Percentiles rank a stretch among this genome's conserved stretches.
phyloP scores from a whole-genome alignment of 768 basidiomycete genomes.

The Rubroboletus satanas region DNA sequence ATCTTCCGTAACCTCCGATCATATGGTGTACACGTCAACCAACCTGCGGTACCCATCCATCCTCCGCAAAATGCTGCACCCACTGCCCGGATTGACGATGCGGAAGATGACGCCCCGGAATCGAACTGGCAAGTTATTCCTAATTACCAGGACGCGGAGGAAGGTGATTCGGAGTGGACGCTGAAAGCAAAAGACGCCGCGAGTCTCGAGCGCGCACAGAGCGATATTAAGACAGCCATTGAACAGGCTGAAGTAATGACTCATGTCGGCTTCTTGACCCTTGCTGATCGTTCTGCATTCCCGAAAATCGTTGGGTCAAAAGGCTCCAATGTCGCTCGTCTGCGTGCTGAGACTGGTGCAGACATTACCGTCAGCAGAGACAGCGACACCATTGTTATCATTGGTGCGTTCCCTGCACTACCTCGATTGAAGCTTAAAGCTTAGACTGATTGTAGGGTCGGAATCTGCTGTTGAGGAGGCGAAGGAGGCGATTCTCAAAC shows the following conservation, averaged over 20 bases:
- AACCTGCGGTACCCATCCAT: constrained; percentile 58
- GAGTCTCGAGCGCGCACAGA: constrained; percentile 71
- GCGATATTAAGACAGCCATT: constrained; percentile 63
- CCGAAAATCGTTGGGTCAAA: constrained; percentile 92
- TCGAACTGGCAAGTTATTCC: constrained; percentile 71
- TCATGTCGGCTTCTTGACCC: constrained; percentile 80
- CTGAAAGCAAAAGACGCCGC: constrained; percentile 77
- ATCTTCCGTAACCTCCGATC: constrained; percentile 83
- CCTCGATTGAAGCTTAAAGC: background rate
- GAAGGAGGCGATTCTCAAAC: constrained; percentile 70
- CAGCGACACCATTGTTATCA: constrained; percentile 81
- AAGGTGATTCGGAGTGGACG: constrained; percentile 83
- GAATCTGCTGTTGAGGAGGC: constrained; percentile 66
- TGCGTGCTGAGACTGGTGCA: constrained; percentile 85
- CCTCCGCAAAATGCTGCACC: constrained; percentile 42
- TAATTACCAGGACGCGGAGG: constrained; percentile 79
- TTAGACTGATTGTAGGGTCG: constrained; percentile 45
- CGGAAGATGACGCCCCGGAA: constrained; percentile 41
- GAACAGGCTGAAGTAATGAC: constrained; percentile 67
- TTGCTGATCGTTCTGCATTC: constrained; percentile 80
- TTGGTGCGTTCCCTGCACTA: constrained; percentile 47
- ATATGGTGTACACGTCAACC: constrained; percentile 81
- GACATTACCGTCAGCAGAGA: constrained; percentile 91
- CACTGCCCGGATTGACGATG: constrained; percentile 84
- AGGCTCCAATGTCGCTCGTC: constrained; percentile 83